Evolutionary conservation across 768 basidiomycete species (phyloP), one percentile per base, ranked within the genome.

Genomic region (Grammothele lineata): DNA sequence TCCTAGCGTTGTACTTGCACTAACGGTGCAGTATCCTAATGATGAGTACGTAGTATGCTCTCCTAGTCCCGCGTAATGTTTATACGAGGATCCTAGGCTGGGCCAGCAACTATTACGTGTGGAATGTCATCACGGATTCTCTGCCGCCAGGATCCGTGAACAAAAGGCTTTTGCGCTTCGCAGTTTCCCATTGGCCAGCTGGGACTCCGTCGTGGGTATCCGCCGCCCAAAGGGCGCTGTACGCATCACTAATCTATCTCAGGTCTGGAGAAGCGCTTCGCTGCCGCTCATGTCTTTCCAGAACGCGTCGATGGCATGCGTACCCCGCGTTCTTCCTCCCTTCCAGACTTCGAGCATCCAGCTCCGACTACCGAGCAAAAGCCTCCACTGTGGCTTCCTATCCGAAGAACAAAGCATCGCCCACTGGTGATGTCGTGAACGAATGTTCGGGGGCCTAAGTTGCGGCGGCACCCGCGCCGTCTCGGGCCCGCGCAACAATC

Each of bases 291-390:
- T 9, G 18, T 12, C 9, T 42, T 51, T 51, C 50, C 27, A 45
- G 44, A 46, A 51, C 36, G 22, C 17, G 25, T 14, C 24, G 24
- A 26, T 6, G 14, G 21, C 50, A 46, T 42, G 50, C 40, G 40
- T 18, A 30, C 44, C 14, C 30, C 19, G 42, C 34, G 40, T 22
- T 24, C 39, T 36, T 32, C 35, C 35, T 17, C 30, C 45, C 45
- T 44, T 47, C 42, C 24, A 2, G 22, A 10, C 15, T 47, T 37
- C 50, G 36, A 24, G 36, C 37, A 26, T 27, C 37, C 41, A 43
- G 38, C 45, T 47, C 50, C 45, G 45, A 47, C 45, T 23, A 15
- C 45, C 50, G 42, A 52, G 37, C 46, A 47, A 52, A 42, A 21
- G 27, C 42, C 45, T 37, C 50, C 27, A 32, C 18, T 17, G 32